Conservation (phyloP, 2,329 filamentous ascomycete genomes). For the Westerdykella sp. region DNA sequence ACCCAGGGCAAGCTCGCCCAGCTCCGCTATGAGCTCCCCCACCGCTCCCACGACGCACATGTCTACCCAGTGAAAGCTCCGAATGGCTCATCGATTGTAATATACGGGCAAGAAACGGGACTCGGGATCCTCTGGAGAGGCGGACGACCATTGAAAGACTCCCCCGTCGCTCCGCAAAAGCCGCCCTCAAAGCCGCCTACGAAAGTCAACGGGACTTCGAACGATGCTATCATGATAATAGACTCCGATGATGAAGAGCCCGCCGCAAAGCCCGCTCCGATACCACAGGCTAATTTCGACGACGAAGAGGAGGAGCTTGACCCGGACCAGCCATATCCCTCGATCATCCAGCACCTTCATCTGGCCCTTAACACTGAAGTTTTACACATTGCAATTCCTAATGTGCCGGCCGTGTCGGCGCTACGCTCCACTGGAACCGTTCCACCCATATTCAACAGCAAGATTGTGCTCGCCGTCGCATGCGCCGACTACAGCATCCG, state of each 20-base stretch:
- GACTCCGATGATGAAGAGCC: slow-evolving; percentile 51
- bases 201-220: slow-evolving; percentile 38
- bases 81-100: slow-evolving; percentile 56
- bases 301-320: slow-evolving; percentile 55
- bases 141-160: slow-evolving; percentile 44
- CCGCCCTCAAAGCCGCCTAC: slow-evolving; percentile 25
- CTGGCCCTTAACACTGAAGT: slow-evolving; percentile 50
- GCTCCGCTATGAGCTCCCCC: slow-evolving; percentile 51
- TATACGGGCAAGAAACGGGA: slow-evolving; percentile 55
- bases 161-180: slow-evolving; percentile 15
- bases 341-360: slow-evolving; percentile 50
- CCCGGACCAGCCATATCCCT: slow-evolving; percentile 48
- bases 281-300: slow-evolving; percentile 42
- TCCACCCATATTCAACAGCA: slow-evolving; percentile 44
- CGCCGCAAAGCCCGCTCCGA: slow-evolving; percentile 9
- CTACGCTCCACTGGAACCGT: slow-evolving; percentile 32
- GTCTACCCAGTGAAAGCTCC: slow-evolving; percentile 54
- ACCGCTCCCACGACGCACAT: slow-evolving; percentile 51
- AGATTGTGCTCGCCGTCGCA: slow-evolving; percentile 49
- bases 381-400: slow-evolving; percentile 48
- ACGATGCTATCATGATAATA: slow-evolving; percentile 49
- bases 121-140: slow-evolving; percentile 56
- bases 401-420: slow-evolving; percentile 27
- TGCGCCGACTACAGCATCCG: slow-evolving; percentile 54
- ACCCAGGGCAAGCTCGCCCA: slow-evolving; percentile 30